Base-by-base conservation (phyloP, 2,329 filamentous ascomycete species). In the Aquanectria penicillioides region DNA sequence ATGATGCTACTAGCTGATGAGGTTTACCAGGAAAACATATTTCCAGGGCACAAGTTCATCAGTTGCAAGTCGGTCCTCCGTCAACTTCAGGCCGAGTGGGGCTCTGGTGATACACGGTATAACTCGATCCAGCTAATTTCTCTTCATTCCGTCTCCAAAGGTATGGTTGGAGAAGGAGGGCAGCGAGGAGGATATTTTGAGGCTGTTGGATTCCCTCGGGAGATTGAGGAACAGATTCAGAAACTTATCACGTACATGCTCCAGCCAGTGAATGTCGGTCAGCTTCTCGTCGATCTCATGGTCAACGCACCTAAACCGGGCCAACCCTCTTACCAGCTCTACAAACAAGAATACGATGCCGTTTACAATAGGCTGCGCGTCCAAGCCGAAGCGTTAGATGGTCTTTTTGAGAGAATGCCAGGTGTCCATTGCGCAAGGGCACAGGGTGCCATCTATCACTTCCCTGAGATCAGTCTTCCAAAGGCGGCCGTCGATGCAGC, bases 11-110 rank as follows among this genome's bases (percentile, higher is more conserved):
- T 99, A 70, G 95, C 95, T 48, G 95, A 99, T 73, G 95, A 99
- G 78, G 95, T 99, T 28, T 99, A 99, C 86, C 95, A 99, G 80
- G 98, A 94, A 73, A 99, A 99, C 78, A 91, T 99, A 69, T 99
- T 98, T 79, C 82, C 91, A 61, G 95, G 95, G 76, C n/a, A n/a
- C n/a, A 85, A 94, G 75, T 99, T 99, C 83, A 87, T 92, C 79
- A 96, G 91, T 71, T 98, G 99, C 89, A 97, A 98, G 82, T 88
- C 91, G 69, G 88, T 90, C 33, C 86, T 99, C 46, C 87, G 94
- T 62, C 84, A 90, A 68, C 81, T 98, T 70, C 94, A 98, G 77
- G 82, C 89, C 75, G 85, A 89, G 73, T 77, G 83, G 34, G 86
- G 90, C 1, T 90, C 88, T 71, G 89, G 87, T 74, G n/a, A n/a